Percentiles rank a stretch among this genome's conserved stretches.
These are phyloP conservation scores for Lagerstroemia speciosa DNA, from an alignment of 345 rosid species.

Conservation along the genomic window DNA sequence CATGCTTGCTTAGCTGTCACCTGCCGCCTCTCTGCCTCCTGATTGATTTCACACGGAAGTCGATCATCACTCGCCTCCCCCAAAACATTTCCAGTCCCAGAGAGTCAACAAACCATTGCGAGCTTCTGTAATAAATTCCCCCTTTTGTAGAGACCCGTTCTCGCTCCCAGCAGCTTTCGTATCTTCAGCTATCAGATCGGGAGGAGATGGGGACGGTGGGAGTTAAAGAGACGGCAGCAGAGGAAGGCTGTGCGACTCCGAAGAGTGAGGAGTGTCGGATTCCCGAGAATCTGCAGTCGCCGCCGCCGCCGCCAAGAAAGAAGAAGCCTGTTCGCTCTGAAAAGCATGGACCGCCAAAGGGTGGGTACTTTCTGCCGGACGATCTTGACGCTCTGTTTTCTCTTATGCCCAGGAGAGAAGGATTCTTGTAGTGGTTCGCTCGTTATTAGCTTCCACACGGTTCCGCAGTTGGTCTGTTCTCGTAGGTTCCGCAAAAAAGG, in stretches of 20 bases:
- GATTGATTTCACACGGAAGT: no score
- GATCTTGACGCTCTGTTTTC: conserved; percentile 56
- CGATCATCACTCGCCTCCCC: background rate
- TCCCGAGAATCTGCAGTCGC: conserved; percentile 36
- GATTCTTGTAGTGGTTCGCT: no score
- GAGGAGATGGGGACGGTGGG: conserved; percentile 17
- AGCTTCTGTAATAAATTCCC: background rate
- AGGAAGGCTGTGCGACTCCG: conserved; percentile 59
- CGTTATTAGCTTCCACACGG: no score
- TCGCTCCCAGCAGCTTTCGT: background rate
- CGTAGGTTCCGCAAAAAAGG: no score
- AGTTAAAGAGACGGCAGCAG: conserved; percentile 13
- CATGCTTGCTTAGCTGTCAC: conserved; percentile 20
- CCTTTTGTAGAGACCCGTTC: no score
- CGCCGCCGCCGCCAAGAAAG: conserved; percentile 58
- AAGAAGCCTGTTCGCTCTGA: conserved; percentile 22
- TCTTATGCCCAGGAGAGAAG: no score
- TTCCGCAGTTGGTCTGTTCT: background rate
- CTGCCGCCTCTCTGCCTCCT: background rate
- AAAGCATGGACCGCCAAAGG: conserved; percentile 44
- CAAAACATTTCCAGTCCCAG: background rate
- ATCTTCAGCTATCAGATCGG: background rate
- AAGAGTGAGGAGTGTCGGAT: conserved; percentile 35
- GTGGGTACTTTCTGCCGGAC: conserved; percentile 62
- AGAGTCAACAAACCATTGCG: background rate